A percentile compares a stretch with the other conserved stretches of the same genome.
Evolutionary conservation across 176 grass and related monocot genomes (phyloP).

Genomic region (Poa annua): DNA sequence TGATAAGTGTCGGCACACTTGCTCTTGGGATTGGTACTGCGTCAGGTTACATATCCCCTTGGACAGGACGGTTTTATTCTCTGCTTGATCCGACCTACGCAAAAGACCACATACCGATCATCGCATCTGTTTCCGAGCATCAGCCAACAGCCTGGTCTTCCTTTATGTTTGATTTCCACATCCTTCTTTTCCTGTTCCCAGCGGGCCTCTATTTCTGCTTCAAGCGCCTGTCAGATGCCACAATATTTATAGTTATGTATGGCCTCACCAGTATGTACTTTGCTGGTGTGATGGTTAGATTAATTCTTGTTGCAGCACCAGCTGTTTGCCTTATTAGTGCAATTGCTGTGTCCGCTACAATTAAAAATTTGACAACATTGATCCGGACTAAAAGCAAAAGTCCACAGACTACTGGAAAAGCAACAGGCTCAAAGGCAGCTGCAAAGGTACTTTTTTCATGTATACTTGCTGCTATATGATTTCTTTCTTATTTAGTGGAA

Average conservation of each 20-base stretch:
- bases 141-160: slow-evolving; percentile 99
- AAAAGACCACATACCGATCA: slow-evolving; percentile 98
- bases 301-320: slow-evolving; percentile 95
- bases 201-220: slow-evolving; percentile 99
- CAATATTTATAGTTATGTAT: slow-evolving; percentile 98
- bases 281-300: slow-evolving; percentile 95
- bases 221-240: slow-evolving; percentile 89
- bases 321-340: slow-evolving; percentile 97
- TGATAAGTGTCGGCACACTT: slow-evolving; percentile 71
- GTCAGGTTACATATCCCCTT: slow-evolving; percentile 97
- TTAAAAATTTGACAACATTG: slow-evolving; percentile 93
- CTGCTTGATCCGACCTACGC: slow-evolving; percentile 99
- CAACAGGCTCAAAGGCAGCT: slow-evolving; percentile 77
- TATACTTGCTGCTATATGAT: slow-evolving; percentile 21
- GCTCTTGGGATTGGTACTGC: slow-evolving; percentile 94
- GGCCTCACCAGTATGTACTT: slow-evolving; percentile 99
- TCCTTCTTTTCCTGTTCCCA: slow-evolving; percentile 97
- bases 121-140: slow-evolving; percentile 98
- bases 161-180: slow-evolving; percentile 99
- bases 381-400: slow-evolving; percentile 70
- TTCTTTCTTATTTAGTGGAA: neutral
- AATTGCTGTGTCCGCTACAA: slow-evolving; percentile 88
- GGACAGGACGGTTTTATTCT: slow-evolving; percentile 97
- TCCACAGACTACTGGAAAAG: slow-evolving; percentile 64
- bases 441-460: slow-evolving; percentile 66